These are phyloP conservation scores for Glebionis coronaria DNA, from an alignment of 129 eudicot genomes.

Conservation along the genomic window DNA sequence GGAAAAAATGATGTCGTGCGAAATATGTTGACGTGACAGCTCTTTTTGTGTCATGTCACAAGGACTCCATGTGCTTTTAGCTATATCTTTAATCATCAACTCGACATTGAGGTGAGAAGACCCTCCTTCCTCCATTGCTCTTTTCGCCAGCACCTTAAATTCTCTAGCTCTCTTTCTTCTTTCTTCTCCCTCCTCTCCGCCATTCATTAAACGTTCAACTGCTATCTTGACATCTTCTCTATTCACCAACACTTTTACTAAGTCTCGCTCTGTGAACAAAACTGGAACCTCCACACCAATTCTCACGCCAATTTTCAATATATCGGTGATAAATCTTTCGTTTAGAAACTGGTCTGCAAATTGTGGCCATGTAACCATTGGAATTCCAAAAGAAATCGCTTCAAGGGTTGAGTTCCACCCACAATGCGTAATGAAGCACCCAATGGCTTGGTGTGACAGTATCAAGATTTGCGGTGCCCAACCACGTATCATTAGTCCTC, in stretches of 20 bases:
- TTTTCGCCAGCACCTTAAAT: background rate
- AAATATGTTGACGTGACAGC: no score
- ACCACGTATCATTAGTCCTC: conserved; percentile 42
- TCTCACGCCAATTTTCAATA: conserved; percentile 35
- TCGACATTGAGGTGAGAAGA: conserved; percentile 3
- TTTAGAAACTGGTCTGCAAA: conserved; percentile 47
- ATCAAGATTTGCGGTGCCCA: conserved; percentile 63
- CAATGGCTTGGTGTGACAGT: conserved; percentile 40
- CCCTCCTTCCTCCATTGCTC: conserved; percentile 11
- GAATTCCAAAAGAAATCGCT: conserved; percentile 44
- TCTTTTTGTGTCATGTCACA: no score
- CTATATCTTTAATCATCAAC: conserved; percentile 4
- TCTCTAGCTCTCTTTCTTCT: conserved; percentile 5
- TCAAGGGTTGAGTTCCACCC: conserved; percentile 65
- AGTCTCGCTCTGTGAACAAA: background rate
- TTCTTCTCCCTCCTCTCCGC: background rate
- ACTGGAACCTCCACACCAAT: conserved; percentile 30
- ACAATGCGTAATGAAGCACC: conserved; percentile 58
- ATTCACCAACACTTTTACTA: background rate
- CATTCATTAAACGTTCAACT: background rate
- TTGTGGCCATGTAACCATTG: conserved; percentile 50
- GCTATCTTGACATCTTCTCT: background rate
- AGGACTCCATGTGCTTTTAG: no score
- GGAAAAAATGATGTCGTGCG: no score
- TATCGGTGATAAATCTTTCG: conserved; percentile 39